phyloP scores from a whole-genome alignment of 768 basidiomycete species.

The Termitomyces sp. region DNA sequence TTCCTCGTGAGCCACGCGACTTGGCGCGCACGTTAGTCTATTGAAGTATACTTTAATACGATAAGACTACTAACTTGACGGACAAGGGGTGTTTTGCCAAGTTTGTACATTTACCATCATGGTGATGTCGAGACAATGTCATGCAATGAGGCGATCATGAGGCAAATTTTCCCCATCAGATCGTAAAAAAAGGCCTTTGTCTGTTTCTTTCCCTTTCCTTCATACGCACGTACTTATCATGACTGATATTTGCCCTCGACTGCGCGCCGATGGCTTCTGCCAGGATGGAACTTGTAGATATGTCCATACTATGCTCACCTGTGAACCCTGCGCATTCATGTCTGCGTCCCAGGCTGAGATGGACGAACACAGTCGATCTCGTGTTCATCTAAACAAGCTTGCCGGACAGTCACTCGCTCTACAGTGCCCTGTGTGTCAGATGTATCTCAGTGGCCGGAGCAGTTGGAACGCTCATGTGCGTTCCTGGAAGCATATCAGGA shows the following conservation, averaged over 20 bases:
- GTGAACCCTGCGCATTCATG: conserved; percentile 18
- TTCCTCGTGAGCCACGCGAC: too few species aligned
- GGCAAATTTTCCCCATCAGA: not conserved
- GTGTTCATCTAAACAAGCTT: conserved; percentile 13
- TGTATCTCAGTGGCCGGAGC: not conserved
- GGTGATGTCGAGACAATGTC: too few species aligned
- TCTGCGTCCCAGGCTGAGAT: conserved; percentile 10
- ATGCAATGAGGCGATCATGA: not conserved
- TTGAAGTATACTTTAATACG: too few species aligned
- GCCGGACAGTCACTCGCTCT: conserved; percentile 3
- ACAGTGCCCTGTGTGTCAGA: conserved; percentile 10
- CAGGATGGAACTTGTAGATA: conserved; percentile 7
- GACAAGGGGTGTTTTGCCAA: too few species aligned
- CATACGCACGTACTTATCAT: not conserved
- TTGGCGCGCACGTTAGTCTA: too few species aligned
- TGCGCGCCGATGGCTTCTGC: conserved; percentile 15
- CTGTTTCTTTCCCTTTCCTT: not conserved
- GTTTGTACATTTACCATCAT: too few species aligned
- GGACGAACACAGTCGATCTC: conserved; percentile 9
- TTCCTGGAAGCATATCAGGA: conserved; percentile 5
- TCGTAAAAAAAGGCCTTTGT: not conserved
- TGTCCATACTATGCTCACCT: conserved; percentile 14
- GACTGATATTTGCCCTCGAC: conserved; percentile 12
- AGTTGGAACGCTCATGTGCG: conserved; percentile 4
- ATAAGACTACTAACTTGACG: too few species aligned